Evolutionary conservation across 1,284 basidiomycete species (phyloP), one percentile per base, ranked within the genome.

Genomic region (Ustilago tritici): DNA sequence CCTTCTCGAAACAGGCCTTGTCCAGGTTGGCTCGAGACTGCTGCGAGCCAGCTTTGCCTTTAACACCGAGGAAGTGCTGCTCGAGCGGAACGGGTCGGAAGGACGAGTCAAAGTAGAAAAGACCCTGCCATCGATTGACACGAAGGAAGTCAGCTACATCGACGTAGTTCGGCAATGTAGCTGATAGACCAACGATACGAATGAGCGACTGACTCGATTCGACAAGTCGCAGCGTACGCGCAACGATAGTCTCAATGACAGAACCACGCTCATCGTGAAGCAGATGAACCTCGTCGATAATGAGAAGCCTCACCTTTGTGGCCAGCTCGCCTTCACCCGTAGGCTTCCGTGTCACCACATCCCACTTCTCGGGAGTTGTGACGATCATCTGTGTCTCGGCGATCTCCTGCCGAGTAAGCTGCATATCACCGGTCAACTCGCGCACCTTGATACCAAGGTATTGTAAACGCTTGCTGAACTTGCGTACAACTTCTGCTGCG

Each of bases 351-450:
- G 97, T 99, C 0, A 99, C 97, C 0, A 99, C 97, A 81, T 99
- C 97, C 97, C 97, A 99, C 87, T 99, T 99, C 86, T 99, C 97
- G 0, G 97, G 97, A 0, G 97, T 99, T 0, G 97, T 99, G 12
- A 99, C 95, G 72, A 99, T 98, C 66, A 99, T 93, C 85, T 99
- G 97, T 15, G 97, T 99, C 86, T 94, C 92, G 3, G 92, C 92
- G 71, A 99, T 96, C 87, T 99, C 96, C 36, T 92, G 90, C 84
- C 93, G 92, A 2, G 97, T 96, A 85, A 99, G 88, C 86, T 99
- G 97, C 95, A 99, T 99, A 85, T 99, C 97, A 87, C 97, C 95
- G 92, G 97, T 99, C 66, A 99, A 88, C 87, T 99, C 97, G 64
- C 93, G 90, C 46, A 98, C 96, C 81, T 90, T 89, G 78, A 99